phyloP scores from a whole-genome alignment of 805 yeast genomes.

The Ogataea methanolica region DNA sequence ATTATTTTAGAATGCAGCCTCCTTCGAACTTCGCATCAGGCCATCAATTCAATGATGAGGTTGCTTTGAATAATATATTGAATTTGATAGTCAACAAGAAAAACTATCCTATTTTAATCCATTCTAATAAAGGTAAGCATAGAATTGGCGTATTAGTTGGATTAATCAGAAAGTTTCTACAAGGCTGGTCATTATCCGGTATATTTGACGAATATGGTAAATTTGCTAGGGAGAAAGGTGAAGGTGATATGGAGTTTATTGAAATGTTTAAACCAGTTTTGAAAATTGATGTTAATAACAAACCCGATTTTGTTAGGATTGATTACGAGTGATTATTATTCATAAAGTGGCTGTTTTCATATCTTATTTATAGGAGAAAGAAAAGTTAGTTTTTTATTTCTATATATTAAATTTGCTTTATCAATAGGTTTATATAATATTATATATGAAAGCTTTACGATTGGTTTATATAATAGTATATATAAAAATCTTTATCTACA shows the following conservation, averaged over 20 bases:
- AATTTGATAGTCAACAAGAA: conserved; percentile 53
- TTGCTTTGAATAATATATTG: conserved; percentile 52
- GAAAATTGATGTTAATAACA: conserved; percentile 38
- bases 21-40: conserved; percentile 51
- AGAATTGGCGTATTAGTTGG: conserved; percentile 94
- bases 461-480: background rate
- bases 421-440: background rate
- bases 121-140: conserved; percentile 97
- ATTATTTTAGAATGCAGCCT: conserved; percentile 58
- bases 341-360: background rate
- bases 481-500: background rate
- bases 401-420: too few species aligned
- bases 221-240: conserved; percentile 92
- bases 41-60: conserved; percentile 53
- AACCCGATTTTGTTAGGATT: conserved; percentile 61
- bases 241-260: conserved; percentile 84
- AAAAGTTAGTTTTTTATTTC: background rate
- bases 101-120: conserved; percentile 84
- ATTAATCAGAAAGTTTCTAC: conserved; percentile 74
- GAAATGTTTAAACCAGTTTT: conserved; percentile 73
- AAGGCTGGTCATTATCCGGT: conserved; percentile 92
- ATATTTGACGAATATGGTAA: conserved; percentile 90
- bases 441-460: background rate
- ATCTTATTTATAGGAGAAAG: background rate
- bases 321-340: background rate